Evolutionary conservation across 2,329 filamentous ascomycete genomes (phyloP).

Genomic region (Mariannaea sp.): DNA sequence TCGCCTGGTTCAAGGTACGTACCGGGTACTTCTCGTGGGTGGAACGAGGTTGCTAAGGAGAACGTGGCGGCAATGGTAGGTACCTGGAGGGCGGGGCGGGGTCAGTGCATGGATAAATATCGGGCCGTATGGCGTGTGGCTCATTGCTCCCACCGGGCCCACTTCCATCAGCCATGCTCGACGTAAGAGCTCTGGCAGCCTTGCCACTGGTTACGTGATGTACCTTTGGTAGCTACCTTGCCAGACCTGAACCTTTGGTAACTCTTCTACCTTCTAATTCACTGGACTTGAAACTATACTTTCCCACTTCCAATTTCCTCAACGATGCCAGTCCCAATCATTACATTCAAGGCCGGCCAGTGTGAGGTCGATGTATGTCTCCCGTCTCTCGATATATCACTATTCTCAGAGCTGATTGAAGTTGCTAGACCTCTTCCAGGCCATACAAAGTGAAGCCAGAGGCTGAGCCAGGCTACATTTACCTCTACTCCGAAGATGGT

Average conservation of each 20-base stretch:
- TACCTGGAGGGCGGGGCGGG: neutral
- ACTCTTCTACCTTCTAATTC: slow-evolving; percentile 17
- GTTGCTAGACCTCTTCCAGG: slow-evolving; percentile 52
- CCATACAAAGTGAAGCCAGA: slow-evolving; percentile 75
- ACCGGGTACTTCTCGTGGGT: slow-evolving; percentile 12
- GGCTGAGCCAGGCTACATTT: slow-evolving; percentile 81
- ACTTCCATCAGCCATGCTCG: slow-evolving; percentile 28
- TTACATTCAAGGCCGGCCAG: slow-evolving; percentile 94
- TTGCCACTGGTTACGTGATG: slow-evolving; percentile 25
- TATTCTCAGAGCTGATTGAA: slow-evolving; percentile 27
- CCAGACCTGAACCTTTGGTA: slow-evolving; percentile 18
- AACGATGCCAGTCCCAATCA: slow-evolving; percentile 83
- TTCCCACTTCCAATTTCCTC: slow-evolving; percentile 14
- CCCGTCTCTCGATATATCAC: neutral
- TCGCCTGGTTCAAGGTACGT: neutral
- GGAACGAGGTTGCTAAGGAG: slow-evolving; percentile 28
- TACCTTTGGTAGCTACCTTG: slow-evolving; percentile 8
- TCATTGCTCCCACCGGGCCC: neutral
- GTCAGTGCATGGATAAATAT: slow-evolving; percentile 25
- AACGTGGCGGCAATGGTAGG: slow-evolving; percentile 27
- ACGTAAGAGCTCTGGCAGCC: slow-evolving; percentile 49
- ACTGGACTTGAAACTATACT: no score
- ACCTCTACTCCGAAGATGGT: slow-evolving; percentile 92
- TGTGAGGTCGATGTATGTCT: slow-evolving; percentile 79
- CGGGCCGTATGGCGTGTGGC: slow-evolving; percentile 22